Percentiles rank a stretch among this genome's conserved stretches.
Conservation (phyloP, 2,329 filamentous ascomycete genomes). For the Sporothrix pallida region DNA sequence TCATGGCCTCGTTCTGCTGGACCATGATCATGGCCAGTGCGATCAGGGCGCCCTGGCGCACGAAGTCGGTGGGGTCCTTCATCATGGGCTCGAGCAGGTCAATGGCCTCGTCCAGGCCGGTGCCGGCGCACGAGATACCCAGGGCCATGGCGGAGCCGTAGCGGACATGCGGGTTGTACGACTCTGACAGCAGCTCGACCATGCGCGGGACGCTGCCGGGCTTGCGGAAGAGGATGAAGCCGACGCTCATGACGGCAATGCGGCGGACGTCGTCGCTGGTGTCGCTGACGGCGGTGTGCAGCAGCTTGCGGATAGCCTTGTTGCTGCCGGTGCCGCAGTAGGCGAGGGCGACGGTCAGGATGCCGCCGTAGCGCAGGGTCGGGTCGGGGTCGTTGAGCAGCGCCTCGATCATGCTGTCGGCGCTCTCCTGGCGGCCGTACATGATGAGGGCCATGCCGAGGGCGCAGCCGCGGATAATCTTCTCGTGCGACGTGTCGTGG, state of each 20-base stretch:
- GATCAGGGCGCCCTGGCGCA: slow-evolving; percentile 94
- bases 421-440: slow-evolving; percentile 93
- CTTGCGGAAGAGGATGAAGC: slow-evolving; percentile 98
- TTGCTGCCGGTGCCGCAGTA: slow-evolving; percentile 98
- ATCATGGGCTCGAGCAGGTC: slow-evolving; percentile 98
- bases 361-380: slow-evolving; percentile 92
- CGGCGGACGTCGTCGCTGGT: slow-evolving; percentile 97
- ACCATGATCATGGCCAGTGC: slow-evolving; percentile 97
- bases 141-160: slow-evolving; percentile 98
- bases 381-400: slow-evolving; percentile 93
- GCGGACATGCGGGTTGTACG: slow-evolving; percentile 97
- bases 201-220: slow-evolving; percentile 96
- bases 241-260: slow-evolving; percentile 95
- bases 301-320: slow-evolving; percentile 93
- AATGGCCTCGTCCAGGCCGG: slow-evolving; percentile 92
- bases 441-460: slow-evolving; percentile 98
- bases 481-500: slow-evolving; percentile 97
- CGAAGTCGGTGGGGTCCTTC: slow-evolving; percentile 98
- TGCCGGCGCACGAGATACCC: slow-evolving; percentile 96
- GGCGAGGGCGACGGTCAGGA: slow-evolving; percentile 96
- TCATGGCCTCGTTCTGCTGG: slow-evolving; percentile 99
- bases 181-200: slow-evolving; percentile 97
- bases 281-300: slow-evolving; percentile 96
- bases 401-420: slow-evolving; percentile 92
- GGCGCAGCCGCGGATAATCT: slow-evolving; percentile 94